These are phyloP conservation scores for Fusarium tricinctum DNA, from an alignment of 2,329 filamentous ascomycete species.

Conservation along the genomic window DNA sequence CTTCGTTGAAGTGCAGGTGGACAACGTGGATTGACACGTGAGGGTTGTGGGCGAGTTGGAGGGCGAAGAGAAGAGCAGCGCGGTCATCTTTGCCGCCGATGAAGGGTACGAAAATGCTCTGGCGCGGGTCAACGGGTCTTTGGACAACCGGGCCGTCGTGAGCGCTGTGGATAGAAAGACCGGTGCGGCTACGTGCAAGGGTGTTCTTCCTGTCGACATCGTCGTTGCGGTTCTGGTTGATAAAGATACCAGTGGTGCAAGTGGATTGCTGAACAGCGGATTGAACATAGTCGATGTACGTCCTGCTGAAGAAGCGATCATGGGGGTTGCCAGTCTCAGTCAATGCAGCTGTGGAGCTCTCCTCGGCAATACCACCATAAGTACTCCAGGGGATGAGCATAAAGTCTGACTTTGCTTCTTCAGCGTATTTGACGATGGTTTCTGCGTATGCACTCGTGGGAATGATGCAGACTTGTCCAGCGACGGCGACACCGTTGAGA, in stretches of 20 bases:
- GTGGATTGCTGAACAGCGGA: constrained; percentile 76
- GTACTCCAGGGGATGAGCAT: constrained; percentile 93
- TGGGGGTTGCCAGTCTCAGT: constrained; percentile 40
- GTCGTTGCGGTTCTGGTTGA: constrained; percentile 57
- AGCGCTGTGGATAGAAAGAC: constrained; percentile 50
- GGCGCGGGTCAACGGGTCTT: constrained; percentile 74
- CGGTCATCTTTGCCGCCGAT: constrained; percentile 87
- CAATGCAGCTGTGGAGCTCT: constrained; percentile 33
- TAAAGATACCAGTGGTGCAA: constrained; percentile 76
- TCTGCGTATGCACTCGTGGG: constrained; percentile 84
- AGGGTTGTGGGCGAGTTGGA: constrained; percentile 85
- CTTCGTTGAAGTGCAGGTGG: constrained; percentile 53
- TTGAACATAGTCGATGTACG: constrained; percentile 81
- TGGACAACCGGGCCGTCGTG: constrained; percentile 66
- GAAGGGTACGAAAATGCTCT: constrained; percentile 90
- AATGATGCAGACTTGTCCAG: constrained; percentile 83
- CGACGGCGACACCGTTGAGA: constrained; percentile 85
- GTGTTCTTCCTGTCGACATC: constrained; percentile 62
- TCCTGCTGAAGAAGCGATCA: constrained; percentile 52
- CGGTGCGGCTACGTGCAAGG: constrained; percentile 53
- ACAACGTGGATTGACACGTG: constrained; percentile 84
- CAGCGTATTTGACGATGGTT: constrained; percentile 77
- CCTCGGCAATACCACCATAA: constrained; percentile 79
- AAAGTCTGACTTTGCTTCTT: constrained; percentile 78
- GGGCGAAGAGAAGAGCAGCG: constrained; percentile 81